Percentiles rank a stretch among this genome's conserved stretches.
Evolutionary conservation across 2,329 filamentous ascomycete species (phyloP).

Genomic region (Amylocarpus encephaloides): DNA sequence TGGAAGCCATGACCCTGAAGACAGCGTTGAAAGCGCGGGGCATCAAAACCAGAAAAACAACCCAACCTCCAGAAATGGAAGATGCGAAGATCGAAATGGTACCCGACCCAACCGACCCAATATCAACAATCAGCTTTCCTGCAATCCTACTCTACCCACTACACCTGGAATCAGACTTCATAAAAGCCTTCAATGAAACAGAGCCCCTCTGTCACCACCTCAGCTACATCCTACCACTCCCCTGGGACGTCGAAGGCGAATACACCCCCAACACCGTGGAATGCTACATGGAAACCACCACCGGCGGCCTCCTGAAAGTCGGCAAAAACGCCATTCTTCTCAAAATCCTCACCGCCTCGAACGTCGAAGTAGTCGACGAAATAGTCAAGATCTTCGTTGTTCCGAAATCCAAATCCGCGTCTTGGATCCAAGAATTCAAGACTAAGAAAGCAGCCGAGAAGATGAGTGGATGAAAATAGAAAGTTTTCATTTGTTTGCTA

Average conservation of each 20-base stretch:
- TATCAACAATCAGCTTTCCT: conserved; percentile 68
- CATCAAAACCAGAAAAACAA: conserved; percentile 61
- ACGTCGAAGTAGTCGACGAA: conserved; percentile 82
- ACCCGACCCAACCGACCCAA: conserved; percentile 66
- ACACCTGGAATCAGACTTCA: conserved; percentile 77
- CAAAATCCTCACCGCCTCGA: conserved; percentile 68
- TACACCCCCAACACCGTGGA: conserved; percentile 66
- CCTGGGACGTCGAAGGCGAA: conserved; percentile 69
- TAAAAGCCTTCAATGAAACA: conserved; percentile 78
- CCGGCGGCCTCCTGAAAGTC: conserved; percentile 78
- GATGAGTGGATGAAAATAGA: conserved; percentile 5
- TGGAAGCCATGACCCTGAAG: conserved; percentile 54
- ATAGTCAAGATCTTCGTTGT: conserved; percentile 78
- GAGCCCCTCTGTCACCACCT: conserved; percentile 73
- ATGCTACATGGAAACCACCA: conserved; percentile 79
- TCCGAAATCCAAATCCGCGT: conserved; percentile 59
- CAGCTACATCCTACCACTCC: conserved; percentile 76
- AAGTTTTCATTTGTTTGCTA: no score
- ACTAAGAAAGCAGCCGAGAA: conserved; percentile 54
- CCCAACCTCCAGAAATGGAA: conserved; percentile 76
- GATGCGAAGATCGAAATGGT: conserved; percentile 67
- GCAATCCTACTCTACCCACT: conserved; percentile 79
- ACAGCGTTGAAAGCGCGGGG: conserved; percentile 63
- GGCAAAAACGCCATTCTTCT: conserved; percentile 77
- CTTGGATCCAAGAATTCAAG: conserved; percentile 85